Evolutionary conservation across 352 stramenopile species (phyloP), one percentile per base, ranked within the genome.

Genomic region (Phytophthora europaea): DNA sequence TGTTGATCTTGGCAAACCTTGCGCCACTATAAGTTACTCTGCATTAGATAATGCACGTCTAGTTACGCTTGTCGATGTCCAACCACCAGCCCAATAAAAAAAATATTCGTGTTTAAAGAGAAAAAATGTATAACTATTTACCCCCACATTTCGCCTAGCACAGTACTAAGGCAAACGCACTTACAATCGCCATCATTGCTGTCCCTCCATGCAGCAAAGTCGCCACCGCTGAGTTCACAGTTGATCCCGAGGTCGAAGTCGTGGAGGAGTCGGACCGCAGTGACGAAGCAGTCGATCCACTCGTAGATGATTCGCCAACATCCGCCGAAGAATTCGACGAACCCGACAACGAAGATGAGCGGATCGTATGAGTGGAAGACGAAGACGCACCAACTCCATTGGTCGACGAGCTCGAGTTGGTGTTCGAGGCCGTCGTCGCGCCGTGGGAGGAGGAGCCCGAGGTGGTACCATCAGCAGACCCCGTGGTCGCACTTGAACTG

Each of bases 281-380:
- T 6, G 65, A 77, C 1, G 58, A 63, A 22, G 57, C 43, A 15
- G 48, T 73, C 15, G 65, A 70, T 3, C 53, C 70, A 18, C 58
- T 28, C 1, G 53, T 33, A 26, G 58, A 62, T 33, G 70, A 70
- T 15, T 70, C 59, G 59, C 65, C 65, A 55, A 73, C 70, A 60
- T 70, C 53, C 43, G 65, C 54, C 10, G 61, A 56, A 22, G 64
- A 65, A 23, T 45, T 72, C 4, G 57, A 61, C 2, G 56, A 64
- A 2, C 52, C 51, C 5, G 58, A 69, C 3, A 48, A 36, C 3
- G 69, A 68, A 26, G 67, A 53, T 8, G 40, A 76, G 28, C 53
- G 70, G 18, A 6, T 26, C n/a, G 22, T n/a, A 33, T 65, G 6
- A 6, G 70, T 66, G 13, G 68, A 62, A 0, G 62, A 54, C 10